Evolutionary conservation across 257 asterid species (phyloP).

Genomic region (Solanum peruvianum): DNA sequence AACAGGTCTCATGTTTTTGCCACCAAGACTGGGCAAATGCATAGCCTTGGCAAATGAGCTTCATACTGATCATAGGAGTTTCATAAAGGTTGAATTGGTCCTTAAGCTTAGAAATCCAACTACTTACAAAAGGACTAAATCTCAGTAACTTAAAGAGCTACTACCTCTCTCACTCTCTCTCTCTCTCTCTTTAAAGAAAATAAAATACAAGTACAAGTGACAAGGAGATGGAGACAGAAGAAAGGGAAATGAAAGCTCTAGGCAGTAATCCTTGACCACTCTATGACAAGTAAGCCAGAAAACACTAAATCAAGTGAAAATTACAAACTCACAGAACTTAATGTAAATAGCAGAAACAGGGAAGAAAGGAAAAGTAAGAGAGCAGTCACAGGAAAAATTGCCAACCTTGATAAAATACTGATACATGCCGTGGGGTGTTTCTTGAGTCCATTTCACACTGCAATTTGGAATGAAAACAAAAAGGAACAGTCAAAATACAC

Average conservation of each 20-base stretch:
- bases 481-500: not conserved
- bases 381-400: not conserved
- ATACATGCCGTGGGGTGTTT: constrained; percentile 79
- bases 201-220: not conserved
- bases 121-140: not conserved
- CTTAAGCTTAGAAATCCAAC: not conserved
- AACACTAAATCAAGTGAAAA: not conserved
- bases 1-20: not conserved
- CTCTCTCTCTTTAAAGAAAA: not conserved
- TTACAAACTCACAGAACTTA: not conserved
- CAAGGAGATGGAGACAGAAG: not conserved
- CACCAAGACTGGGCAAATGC: not conserved
- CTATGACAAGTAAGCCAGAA: not conserved
- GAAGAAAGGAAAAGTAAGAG: not conserved
- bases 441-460: constrained; percentile 80
- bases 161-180: not conserved
- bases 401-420: constrained; percentile 91
- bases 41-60: not conserved
- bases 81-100: not conserved
- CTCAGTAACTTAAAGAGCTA: not conserved
- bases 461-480: constrained; percentile 10
- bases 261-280: not conserved
- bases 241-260: not conserved
- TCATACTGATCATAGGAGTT: not conserved
- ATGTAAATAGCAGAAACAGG: not conserved